Conservation (phyloP, 2,329 filamentous ascomycete species). For the Lasiodiplodia gonubiensis region DNA sequence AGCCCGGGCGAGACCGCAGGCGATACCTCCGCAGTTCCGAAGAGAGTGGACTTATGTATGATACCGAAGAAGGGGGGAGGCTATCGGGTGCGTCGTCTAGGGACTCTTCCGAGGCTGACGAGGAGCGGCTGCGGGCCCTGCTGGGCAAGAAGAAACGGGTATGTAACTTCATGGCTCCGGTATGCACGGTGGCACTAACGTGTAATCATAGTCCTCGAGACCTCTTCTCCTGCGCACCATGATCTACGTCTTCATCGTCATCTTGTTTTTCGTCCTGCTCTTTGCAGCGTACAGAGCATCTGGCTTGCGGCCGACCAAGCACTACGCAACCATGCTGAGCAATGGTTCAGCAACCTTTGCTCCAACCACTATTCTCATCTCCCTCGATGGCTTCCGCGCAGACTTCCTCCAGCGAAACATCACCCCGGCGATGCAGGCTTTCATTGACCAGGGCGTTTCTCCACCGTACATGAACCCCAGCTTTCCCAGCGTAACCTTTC, state of each 20-base stretch:
- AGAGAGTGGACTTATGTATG: constrained; percentile 80
- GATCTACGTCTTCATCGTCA: constrained; percentile 53
- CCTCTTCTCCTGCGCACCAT: constrained; percentile 46
- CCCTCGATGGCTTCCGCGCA: constrained; percentile 92
- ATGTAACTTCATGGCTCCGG: background rate
- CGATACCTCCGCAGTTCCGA: constrained; percentile 62
- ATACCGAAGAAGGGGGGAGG: constrained; percentile 83
- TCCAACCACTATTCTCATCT: constrained; percentile 91
- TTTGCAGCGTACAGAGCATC: constrained; percentile 62
- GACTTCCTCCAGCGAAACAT: constrained; percentile 86
- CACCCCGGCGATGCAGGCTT: constrained; percentile 79
- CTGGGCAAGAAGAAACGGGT: constrained; percentile 43
- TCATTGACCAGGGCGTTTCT: constrained; percentile 83
- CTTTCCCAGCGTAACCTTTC: constrained; percentile 96
- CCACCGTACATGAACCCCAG: constrained; percentile 92
- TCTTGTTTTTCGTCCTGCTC: constrained; percentile 61
- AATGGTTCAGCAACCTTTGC: constrained; percentile 91
- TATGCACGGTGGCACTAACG: background rate
- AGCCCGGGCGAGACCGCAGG: constrained; percentile 45
- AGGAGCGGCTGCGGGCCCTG: constrained; percentile 60
- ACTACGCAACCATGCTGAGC: constrained; percentile 47
- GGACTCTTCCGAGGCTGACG: constrained; percentile 53
- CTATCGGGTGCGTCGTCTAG: constrained; percentile 57
- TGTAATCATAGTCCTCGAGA: background rate
- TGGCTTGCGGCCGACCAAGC: constrained; percentile 29